Base-by-base conservation (phyloP, 768 basidiomycete species). In the Termitomyces sp. region DNA sequence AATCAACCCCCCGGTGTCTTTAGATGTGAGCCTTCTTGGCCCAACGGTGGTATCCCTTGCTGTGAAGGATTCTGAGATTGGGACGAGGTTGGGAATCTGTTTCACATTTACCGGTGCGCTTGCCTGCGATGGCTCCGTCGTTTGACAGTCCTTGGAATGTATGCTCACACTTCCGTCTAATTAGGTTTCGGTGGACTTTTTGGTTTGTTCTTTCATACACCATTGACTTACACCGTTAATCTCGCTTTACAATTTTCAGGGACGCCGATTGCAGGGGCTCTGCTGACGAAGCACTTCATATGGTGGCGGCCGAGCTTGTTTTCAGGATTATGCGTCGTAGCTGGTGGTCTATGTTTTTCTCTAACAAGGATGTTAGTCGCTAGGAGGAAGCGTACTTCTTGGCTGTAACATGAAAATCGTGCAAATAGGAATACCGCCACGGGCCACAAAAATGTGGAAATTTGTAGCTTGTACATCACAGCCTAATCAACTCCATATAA, bases 261-360 rank as follows among this genome's bases (percentile, higher is more conserved):
- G 14, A 77, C 81, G 0, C 85, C 85, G 1, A 79, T 86, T 56
- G 78, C 78, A 35, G 85, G 85, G 0, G 78, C 82, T 4, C 68
- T 86, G 28, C 75, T 87, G 7, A 77, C 81, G 0, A 60, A 72
- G 8, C 66, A 72, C 0, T 84, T 79, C 57, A 63, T 79, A 5
- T 87, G 85, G 85, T 84, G 82, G 80, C 72, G 79, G 35, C 80
- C 82, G 1, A 78, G 78, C 11, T 55, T 84, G 8, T 87, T 84
- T 62, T 72, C 78, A 30, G 83, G 81, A 41, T 30, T 74, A n/a
- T 74, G 66, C 58, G 70, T 76, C 18, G 52, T 66, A 24, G 62
- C 50, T 40, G 74, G 71, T 2, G 63, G 62, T 9, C 46, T 64
- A 24, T 72, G 72, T 51, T 75, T 75, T 60, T 54, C 59, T 43